These are phyloP conservation scores for Zychaea mexicana DNA, from an alignment of 371 early-diverging fungal genomes.

Conservation along the genomic window DNA sequence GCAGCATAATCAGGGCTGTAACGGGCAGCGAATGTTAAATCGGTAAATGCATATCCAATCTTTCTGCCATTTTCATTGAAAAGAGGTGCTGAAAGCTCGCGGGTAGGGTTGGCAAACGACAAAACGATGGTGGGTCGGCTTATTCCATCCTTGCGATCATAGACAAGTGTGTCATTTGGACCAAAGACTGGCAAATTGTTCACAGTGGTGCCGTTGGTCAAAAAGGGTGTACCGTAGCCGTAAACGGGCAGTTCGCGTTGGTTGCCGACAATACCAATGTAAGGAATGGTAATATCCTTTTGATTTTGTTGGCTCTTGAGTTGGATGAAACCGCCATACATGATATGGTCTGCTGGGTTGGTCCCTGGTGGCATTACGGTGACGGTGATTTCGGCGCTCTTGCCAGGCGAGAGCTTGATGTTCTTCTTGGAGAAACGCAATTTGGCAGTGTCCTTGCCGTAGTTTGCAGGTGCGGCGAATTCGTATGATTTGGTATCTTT, in stretches of 20 bases:
- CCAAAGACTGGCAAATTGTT: neutral
- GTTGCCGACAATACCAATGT: slow-evolving; percentile 58
- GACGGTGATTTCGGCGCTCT: slow-evolving; percentile 37
- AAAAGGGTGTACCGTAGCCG: slow-evolving; percentile 9
- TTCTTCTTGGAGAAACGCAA: slow-evolving; percentile 26
- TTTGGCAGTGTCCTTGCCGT: slow-evolving; percentile 20
- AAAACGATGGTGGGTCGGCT: neutral
- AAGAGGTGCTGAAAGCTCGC: neutral
- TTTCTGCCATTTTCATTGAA: neutral
- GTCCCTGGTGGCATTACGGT: slow-evolving; percentile 40
- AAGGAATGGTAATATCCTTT: slow-evolving; percentile 40
- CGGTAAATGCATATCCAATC: neutral
- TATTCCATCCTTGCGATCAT: neutral
- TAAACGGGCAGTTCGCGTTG: slow-evolving; percentile 49
- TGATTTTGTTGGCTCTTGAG: slow-evolving; percentile 11
- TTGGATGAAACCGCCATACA: slow-evolving; percentile 35
- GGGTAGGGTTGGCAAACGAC: neutral
- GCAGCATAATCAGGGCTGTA: neutral
- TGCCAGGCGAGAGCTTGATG: slow-evolving; percentile 36
- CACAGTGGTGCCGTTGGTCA: slow-evolving; percentile 1
- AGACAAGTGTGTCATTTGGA: neutral
- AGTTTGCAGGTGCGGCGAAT: slow-evolving; percentile 16
- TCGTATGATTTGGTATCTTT: slow-evolving; percentile 16
- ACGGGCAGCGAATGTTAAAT: neutral
- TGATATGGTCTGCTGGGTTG: slow-evolving; percentile 23